Conservation (phyloP, 2,329 filamentous ascomycete species). For the Aaosphaeria arxii region DNA sequence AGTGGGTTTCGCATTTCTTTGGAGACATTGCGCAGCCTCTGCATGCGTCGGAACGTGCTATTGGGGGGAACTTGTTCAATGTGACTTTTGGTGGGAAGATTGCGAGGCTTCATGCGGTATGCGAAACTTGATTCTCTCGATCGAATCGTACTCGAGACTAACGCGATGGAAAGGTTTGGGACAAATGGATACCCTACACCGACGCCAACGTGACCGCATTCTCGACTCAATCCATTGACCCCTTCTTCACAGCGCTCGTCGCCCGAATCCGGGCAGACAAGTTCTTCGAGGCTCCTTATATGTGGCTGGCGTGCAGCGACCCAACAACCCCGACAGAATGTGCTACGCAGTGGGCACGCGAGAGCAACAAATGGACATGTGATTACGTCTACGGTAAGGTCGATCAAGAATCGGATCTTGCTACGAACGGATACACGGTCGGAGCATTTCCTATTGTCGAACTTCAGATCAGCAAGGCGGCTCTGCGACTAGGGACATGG, state of each 20-base stretch:
- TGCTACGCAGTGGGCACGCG: constrained; percentile 36
- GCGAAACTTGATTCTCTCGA: constrained; percentile 1
- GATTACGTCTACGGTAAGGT: constrained; percentile 37
- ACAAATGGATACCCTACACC: constrained; percentile 37
- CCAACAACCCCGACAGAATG: constrained; percentile 30
- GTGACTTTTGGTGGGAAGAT: constrained; percentile 33
- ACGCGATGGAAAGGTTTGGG: constrained; percentile 35
- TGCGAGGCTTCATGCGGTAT: constrained; percentile 38
- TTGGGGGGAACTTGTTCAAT: constrained; percentile 37
- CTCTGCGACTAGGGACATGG: constrained; percentile 38
- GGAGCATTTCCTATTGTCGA: constrained; percentile 40
- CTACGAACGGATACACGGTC: constrained; percentile 35
- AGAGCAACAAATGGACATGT: constrained; percentile 40
- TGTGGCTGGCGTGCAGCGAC: constrained; percentile 37
- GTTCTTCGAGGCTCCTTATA: constrained; percentile 33
- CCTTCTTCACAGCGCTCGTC: constrained; percentile 35
- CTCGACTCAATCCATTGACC: constrained; percentile 33
- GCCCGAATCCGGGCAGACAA: constrained; percentile 32
- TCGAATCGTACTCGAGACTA: constrained; percentile 2
- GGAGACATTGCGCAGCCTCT: constrained; percentile 43
- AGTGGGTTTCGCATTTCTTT: constrained; percentile 42
- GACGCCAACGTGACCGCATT: constrained; percentile 34
- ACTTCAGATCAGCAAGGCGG: constrained; percentile 41
- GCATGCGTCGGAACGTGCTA: constrained; percentile 37
- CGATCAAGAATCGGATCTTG: constrained; percentile 31